Base-by-base conservation (phyloP, 202 grass and related monocot genomes). In the Hordeum pubiflorum region DNA sequence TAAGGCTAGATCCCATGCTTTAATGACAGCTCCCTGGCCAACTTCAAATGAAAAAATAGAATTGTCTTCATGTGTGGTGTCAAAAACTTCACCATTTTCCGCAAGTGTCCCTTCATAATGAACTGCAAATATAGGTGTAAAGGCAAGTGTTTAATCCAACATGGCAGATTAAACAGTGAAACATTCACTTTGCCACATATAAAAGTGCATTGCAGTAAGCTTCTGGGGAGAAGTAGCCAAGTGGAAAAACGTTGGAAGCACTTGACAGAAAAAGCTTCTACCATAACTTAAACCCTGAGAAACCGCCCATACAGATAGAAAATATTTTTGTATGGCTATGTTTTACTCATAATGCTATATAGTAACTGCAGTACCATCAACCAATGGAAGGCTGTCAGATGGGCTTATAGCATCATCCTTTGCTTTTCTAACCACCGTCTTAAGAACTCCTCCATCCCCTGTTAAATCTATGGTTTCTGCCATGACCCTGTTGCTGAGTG, bases 61-160 rank as follows among this genome's bases (percentile, higher is more conserved):
- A 67, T 98, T 98, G 83, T 98, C 95, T 87, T 95, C 95, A 85
- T 88, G 95, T 44, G 95, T 98, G 21, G 92, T 93, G 82, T 98
- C 92, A 54, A 98, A 98, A 67, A 98, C 86, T 84, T 95, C 90
- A 58, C 95, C 90, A 32, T 89, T 98, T 54, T 93, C 95, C 67
- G 91, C 87, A 62, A 95, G 88, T 46, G 88, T 88, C 32, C 95
- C 95, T 91, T 95, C 92, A 68, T 98, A 98, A 81, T 95, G 95
- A 82, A 98, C 95, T 98, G 85, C 21, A 7, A 62, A 85, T 67
- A 22, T 67, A 22, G 5, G 29, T 72, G 87, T 10, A 23, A 84
- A 39, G 61, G 33, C n/a, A 77, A 81, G 48, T n/a, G 6, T 48
- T 81, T 46, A 76, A 22, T 22, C 5, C 1, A 40, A 24, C 18